Evolutionary conservation across 2,329 filamentous ascomycete species (phyloP).

Genomic region (Dothistroma pini): DNA sequence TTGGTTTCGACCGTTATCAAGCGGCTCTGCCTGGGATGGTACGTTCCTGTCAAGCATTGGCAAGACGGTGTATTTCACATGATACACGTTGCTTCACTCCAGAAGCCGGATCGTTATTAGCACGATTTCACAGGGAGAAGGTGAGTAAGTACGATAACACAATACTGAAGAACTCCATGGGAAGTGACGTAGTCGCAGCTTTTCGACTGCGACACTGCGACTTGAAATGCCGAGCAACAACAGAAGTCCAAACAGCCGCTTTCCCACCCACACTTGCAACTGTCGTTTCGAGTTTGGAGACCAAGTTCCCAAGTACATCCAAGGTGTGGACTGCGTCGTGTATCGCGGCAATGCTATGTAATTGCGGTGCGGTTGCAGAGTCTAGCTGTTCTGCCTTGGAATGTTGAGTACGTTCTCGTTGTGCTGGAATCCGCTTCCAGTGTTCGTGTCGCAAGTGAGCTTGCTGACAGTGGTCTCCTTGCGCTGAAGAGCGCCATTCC

Average conservation of each 20-base stretch:
- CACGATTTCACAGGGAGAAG: neutral
- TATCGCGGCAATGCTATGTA: neutral
- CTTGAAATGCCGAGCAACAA: neutral
- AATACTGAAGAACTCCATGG: neutral
- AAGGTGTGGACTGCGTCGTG: neutral
- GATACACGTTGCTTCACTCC: neutral
- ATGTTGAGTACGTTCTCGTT: neutral
- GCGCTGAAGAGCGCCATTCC: conserved; percentile 53
- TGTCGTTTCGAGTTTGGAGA: too few relatives aligned
- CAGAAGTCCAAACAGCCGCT: neutral
- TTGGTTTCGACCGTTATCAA: too few relatives aligned
- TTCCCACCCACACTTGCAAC: too few relatives aligned
- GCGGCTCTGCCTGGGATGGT: too few relatives aligned
- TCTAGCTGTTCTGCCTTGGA: neutral
- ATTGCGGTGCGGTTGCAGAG: neutral
- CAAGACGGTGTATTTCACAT: too few relatives aligned
- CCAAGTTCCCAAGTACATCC: too few relatives aligned
- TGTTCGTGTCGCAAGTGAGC: conserved; percentile 26
- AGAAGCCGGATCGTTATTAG: neutral
- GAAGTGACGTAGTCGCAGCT: neutral
- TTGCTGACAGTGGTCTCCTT: conserved; percentile 34
- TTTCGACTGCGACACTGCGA: neutral
- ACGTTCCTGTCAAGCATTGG: too few relatives aligned
- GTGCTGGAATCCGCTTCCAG: conserved; percentile 22
- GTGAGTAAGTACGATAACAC: neutral